Evolutionary conservation across 345 rosid genomes (phyloP).

Genomic region (Heritiera littoralis): DNA sequence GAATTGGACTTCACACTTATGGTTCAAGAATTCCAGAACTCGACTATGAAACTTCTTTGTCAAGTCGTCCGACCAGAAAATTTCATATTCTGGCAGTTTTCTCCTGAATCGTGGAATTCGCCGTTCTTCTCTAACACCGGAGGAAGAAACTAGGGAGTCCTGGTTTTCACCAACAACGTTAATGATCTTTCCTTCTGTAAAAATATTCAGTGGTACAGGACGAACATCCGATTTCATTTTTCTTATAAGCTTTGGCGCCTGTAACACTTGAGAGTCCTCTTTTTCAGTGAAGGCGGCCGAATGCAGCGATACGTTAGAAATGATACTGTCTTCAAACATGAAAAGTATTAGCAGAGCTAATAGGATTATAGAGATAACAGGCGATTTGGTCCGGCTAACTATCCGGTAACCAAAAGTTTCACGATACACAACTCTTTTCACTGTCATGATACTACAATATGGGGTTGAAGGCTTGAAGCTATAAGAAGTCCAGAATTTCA

Average conservation of each 20-base stretch:
- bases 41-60: constrained; percentile 53
- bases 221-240: neutral
- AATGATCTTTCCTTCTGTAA: neutral
- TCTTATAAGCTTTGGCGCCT: neutral
- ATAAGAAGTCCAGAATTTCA: constrained; percentile 15
- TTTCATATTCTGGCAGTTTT: constrained; percentile 43
- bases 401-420: constrained; percentile 24
- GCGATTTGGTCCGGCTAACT: constrained; percentile 28
- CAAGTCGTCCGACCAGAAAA: constrained; percentile 51
- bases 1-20: constrained; percentile 52
- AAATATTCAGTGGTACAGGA: neutral
- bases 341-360: constrained; percentile 41
- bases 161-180: neutral
- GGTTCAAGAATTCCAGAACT: constrained; percentile 47
- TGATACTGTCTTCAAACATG: constrained; percentile 36
- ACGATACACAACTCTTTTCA: constrained; percentile 26
- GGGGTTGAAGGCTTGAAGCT: constrained; percentile 4
- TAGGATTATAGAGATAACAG: constrained; percentile 23
- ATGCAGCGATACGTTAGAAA: constrained; percentile 25
- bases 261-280: neutral
- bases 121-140: constrained; percentile 43
- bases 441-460: neutral
- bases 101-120: constrained; percentile 39
- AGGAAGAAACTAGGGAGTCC: constrained; percentile 44
- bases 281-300: constrained; percentile 5